Evolutionary conservation across 441 rosid species (phyloP).

Genomic region (Erodium trifolium): DNA sequence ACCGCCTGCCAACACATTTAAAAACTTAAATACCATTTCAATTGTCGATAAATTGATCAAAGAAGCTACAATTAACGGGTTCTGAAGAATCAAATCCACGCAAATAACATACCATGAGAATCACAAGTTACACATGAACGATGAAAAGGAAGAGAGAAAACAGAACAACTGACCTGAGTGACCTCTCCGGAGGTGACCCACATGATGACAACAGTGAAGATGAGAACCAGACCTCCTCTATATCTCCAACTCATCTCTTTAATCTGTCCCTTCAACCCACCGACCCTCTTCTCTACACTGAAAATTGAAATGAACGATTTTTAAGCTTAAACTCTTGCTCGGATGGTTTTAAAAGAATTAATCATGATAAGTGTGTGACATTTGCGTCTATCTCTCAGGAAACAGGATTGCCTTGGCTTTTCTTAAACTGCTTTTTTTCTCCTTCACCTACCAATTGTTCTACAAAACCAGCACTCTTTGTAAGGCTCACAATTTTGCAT

Average conservation of each 20-base stretch:
- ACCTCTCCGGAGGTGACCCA: constrained; percentile 52
- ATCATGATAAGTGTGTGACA: constrained; percentile 8
- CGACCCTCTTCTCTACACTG: constrained; percentile 2
- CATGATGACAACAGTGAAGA: constrained; percentile 28
- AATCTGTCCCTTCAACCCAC: not conserved
- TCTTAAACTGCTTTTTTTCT: constrained; percentile 4
- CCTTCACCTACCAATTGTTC: not conserved
- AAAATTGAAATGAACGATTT: not conserved
- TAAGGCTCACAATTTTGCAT: not conserved
- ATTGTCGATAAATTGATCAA: too few relatives aligned
- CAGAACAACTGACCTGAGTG: constrained; percentile 27
- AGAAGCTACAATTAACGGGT: too few relatives aligned
- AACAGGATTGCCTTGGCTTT: too few relatives aligned
- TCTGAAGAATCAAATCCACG: too few relatives aligned
- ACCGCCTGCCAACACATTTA: constrained; percentile 25
- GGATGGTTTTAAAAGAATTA: not conserved
- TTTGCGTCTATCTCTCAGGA: too few relatives aligned
- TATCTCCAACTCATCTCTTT: constrained; percentile 36
- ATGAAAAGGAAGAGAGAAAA: not conserved
- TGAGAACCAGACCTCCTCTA: constrained; percentile 34
- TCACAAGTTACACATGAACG: too few relatives aligned
- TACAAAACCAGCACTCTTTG: constrained; percentile 7
- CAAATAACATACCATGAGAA: too few relatives aligned
- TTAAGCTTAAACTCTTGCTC: not conserved
- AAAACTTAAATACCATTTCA: not conserved